Conservation (phyloP, 371 early-diverging fungal genomes). For the Syncephalastrum racemosum region DNA sequence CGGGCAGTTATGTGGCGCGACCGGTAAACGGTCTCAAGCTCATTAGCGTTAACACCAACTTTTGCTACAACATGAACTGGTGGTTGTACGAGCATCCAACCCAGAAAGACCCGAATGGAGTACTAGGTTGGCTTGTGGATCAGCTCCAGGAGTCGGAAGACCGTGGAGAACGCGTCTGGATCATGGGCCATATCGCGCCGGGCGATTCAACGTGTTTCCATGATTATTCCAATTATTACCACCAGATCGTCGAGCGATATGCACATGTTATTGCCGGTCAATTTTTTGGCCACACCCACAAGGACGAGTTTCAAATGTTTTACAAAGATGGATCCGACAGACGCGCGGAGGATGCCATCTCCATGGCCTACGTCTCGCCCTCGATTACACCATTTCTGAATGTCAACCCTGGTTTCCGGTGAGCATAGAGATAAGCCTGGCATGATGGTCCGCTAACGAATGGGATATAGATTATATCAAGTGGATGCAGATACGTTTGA, state of each 20-base stretch:
- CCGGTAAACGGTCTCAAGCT: constrained; percentile 50
- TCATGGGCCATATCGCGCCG: constrained; percentile 60
- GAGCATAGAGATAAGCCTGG: constrained; percentile 1
- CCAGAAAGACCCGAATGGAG: constrained; percentile 51
- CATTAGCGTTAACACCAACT: constrained; percentile 65
- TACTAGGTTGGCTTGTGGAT: constrained; percentile 50
- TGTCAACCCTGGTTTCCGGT: constrained; percentile 60
- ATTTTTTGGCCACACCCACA: constrained; percentile 65
- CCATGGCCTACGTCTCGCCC: constrained; percentile 54
- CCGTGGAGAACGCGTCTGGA: constrained; percentile 54
- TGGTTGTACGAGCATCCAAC: constrained; percentile 43
- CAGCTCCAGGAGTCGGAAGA: constrained; percentile 59
- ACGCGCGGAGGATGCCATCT: constrained; percentile 40
- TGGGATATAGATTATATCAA: constrained; percentile 38
- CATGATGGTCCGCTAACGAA: background rate
- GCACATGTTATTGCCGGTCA: constrained; percentile 61
- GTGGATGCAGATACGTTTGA: constrained; percentile 58
- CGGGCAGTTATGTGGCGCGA: constrained; percentile 48
- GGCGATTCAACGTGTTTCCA: constrained; percentile 55
- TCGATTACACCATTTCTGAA: constrained; percentile 53
- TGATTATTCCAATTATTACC: constrained; percentile 58
- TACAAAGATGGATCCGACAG: constrained; percentile 38
- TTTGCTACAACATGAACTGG: constrained; percentile 60
- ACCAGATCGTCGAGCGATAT: constrained; percentile 59
- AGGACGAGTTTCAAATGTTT: constrained; percentile 56